Evolutionary conservation across 495 filamentous ascomycete genomes (phyloP).

Genomic region (Polyplosphaeria fusca): DNA sequence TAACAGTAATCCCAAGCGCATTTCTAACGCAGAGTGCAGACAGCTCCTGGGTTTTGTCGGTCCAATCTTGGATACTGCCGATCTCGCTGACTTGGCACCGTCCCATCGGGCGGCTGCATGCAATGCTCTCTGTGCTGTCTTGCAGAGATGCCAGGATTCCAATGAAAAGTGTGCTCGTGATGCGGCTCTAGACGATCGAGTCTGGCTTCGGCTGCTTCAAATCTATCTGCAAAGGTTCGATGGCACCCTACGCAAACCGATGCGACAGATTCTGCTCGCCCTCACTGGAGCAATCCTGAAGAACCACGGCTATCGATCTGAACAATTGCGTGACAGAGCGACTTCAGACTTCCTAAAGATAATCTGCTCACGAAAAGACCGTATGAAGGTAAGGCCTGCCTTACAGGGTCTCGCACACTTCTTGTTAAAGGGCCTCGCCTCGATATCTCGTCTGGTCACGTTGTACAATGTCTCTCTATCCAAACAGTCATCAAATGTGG

Average conservation of each 20-base stretch:
- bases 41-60: slow-evolving; percentile 8
- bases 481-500: slow-evolving; percentile 32
- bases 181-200: slow-evolving; percentile 40
- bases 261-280: slow-evolving; percentile 62
- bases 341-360: slow-evolving; percentile 49
- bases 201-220: slow-evolving; percentile 60
- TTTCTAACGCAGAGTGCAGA: slow-evolving; percentile 3
- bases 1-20: background rate
- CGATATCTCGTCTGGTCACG: slow-evolving; percentile 25
- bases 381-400: slow-evolving; percentile 58
- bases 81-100: slow-evolving; percentile 12
- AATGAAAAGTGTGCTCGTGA: slow-evolving; percentile 37
- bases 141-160: slow-evolving; percentile 41
- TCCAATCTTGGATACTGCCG: slow-evolving; percentile 24
- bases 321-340: slow-evolving; percentile 8
- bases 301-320: background rate
- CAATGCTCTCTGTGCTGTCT: slow-evolving; percentile 38
- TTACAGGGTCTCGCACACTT: slow-evolving; percentile 60
- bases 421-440: slow-evolving; percentile 51
- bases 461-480: slow-evolving; percentile 26
- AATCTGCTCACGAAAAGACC: slow-evolving; percentile 50
- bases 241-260: slow-evolving; percentile 66
- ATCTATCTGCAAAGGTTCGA: slow-evolving; percentile 74
- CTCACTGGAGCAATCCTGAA: slow-evolving; percentile 39
- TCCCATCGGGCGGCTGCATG: slow-evolving; percentile 41